These are phyloP conservation scores for Cichorium intybus DNA, from an alignment of 140 eudicot species.

Conservation along the genomic window DNA sequence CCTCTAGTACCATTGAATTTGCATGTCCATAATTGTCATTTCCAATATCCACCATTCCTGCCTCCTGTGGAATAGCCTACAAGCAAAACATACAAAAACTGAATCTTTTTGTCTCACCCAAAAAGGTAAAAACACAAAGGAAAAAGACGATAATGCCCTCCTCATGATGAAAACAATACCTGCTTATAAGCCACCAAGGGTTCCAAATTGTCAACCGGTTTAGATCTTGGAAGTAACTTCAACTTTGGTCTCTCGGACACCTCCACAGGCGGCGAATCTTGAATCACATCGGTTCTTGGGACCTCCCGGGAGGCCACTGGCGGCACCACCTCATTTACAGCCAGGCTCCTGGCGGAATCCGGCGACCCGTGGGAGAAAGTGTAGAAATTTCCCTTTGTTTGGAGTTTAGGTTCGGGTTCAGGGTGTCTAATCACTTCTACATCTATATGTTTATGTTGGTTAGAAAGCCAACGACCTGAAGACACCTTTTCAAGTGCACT, in stretches of 20 bases:
- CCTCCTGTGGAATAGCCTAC: slow-evolving; percentile 40
- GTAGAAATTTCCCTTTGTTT: slow-evolving; percentile 32
- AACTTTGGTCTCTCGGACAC: slow-evolving; percentile 71
- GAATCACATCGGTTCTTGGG: not conserved
- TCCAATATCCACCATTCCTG: slow-evolving; percentile 28
- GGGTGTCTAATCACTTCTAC: slow-evolving; percentile 61
- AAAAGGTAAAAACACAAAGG: too few relatives aligned
- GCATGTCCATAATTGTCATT: slow-evolving; percentile 24
- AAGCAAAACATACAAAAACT: slow-evolving; percentile 19
- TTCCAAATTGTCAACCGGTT: slow-evolving; percentile 62
- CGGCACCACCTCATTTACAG: slow-evolving; percentile 34
- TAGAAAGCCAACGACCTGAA: slow-evolving; percentile 93
- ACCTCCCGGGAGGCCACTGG: not conserved
- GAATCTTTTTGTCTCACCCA: too few relatives aligned
- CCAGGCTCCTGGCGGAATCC: slow-evolving; percentile 49
- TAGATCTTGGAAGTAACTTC: slow-evolving; percentile 83
- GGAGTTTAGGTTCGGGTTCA: slow-evolving; percentile 33
- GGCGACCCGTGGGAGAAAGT: slow-evolving; percentile 15
- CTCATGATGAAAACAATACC: slow-evolving; percentile 33
- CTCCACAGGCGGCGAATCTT: slow-evolving; percentile 43
- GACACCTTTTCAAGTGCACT: slow-evolving; percentile 93
- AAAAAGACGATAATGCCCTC: not conserved
- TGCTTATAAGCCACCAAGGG: slow-evolving; percentile 43
- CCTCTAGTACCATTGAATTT: slow-evolving; percentile 18
- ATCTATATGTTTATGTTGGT: slow-evolving; percentile 55